Percentiles rank a stretch among this genome's conserved stretches.
Evolutionary conservation across 2,329 filamentous ascomycete species (phyloP).

Genomic region (Incumbomyces lentus): DNA sequence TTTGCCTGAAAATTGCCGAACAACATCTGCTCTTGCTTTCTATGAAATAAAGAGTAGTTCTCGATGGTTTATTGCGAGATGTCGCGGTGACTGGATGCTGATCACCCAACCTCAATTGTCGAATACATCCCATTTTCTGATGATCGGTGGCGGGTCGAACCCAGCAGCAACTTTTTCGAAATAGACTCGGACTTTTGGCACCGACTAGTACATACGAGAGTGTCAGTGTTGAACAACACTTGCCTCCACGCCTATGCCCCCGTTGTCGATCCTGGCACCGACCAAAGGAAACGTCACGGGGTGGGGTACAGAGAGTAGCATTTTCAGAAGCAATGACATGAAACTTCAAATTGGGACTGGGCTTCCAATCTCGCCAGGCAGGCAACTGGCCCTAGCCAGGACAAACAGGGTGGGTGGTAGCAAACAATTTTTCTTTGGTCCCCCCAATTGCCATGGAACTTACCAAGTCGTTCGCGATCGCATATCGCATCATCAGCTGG

Average conservation of each 20-base stretch:
- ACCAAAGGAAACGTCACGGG: too few species aligned
- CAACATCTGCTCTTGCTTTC: background rate
- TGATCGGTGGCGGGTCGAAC: slow-evolving; percentile 12
- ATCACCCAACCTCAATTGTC: background rate
- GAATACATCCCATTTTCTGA: slow-evolving; percentile 18
- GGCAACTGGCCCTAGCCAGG: too few species aligned
- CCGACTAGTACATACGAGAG: slow-evolving; percentile 9
- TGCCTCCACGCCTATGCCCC: background rate
- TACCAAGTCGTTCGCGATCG: slow-evolving; percentile 30
- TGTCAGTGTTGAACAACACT: background rate
- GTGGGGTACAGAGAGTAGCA: too few species aligned
- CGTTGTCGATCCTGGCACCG: too few species aligned
- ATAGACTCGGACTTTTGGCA: slow-evolving; percentile 17
- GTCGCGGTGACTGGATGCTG: background rate
- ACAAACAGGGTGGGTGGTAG: too few species aligned
- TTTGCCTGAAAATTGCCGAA: too few species aligned
- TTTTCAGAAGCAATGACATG: too few species aligned
- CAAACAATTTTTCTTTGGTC: too few species aligned
- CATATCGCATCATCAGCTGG: slow-evolving; percentile 33
- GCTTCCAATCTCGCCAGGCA: too few species aligned
- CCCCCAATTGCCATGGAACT: too few species aligned
- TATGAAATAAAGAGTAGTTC: background rate
- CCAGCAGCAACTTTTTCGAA: slow-evolving; percentile 18
- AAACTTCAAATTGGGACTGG: too few species aligned
- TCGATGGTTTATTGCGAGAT: background rate